These are phyloP conservation scores for Lasiosphaeriaceae sp. DNA, from an alignment of 495 filamentous ascomycete genomes.

Conservation along the genomic window DNA sequence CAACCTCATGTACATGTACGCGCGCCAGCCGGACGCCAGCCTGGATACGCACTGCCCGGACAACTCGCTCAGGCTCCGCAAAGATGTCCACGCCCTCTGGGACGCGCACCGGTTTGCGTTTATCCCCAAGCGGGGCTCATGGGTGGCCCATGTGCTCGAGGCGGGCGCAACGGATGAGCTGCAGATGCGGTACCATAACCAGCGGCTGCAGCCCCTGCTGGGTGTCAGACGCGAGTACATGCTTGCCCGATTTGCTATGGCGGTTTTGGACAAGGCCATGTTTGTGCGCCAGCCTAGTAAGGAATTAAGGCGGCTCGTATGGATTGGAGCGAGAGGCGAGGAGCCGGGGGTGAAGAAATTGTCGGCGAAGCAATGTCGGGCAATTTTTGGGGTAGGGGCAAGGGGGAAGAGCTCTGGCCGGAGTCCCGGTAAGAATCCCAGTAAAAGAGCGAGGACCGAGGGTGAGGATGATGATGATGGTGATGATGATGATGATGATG, in stretches of 20 bases:
- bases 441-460: neutral
- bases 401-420: neutral
- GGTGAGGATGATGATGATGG: neutral
- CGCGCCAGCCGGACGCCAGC: neutral
- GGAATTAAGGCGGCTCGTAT: neutral
- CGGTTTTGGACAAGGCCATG: neutral
- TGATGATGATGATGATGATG: neutral
- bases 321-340: neutral
- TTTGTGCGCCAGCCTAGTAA: neutral
- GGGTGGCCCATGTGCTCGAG: neutral
- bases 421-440: neutral
- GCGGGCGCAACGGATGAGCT: neutral
- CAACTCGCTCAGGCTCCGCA: neutral
- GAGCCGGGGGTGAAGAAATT: neutral
- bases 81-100: conserved; percentile 3
- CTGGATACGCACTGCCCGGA: neutral
- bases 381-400: neutral
- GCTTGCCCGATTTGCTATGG: conserved; percentile 1
- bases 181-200: conserved; percentile 1
- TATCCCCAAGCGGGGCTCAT: neutral
- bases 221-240: neutral
- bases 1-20: neutral
- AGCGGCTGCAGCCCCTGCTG: neutral
- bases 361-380: neutral
- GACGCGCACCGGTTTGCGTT: conserved; percentile 1